These are phyloP conservation scores for Linum usitatissimum DNA, from an alignment of 345 rosid species.

Conservation along the genomic window DNA sequence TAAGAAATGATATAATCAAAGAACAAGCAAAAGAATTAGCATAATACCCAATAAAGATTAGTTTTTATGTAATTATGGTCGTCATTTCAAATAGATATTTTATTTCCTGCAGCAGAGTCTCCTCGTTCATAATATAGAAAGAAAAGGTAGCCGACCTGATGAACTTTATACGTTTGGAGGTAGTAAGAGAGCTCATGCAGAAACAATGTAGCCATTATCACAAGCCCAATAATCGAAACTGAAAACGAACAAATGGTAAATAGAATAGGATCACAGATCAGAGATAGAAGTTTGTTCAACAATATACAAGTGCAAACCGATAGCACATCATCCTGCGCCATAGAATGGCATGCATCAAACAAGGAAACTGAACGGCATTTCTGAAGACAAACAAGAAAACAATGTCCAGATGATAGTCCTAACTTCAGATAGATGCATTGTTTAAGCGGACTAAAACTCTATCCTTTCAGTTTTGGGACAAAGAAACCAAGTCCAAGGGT, in stretches of 20 bases:
- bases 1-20: too few relatives aligned
- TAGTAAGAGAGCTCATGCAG: constrained; percentile 83
- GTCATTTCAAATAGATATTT: too few relatives aligned
- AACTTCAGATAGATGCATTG: too few relatives aligned
- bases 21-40: too few relatives aligned
- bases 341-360: too few relatives aligned
- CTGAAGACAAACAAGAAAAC: too few relatives aligned
- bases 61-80: too few relatives aligned
- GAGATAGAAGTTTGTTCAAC: background rate
- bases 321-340: background rate
- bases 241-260: constrained; percentile 15
- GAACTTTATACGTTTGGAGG: constrained; percentile 65
- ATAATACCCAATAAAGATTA: too few relatives aligned
- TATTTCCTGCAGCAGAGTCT: background rate
- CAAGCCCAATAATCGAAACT: constrained; percentile 80
- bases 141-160: constrained; percentile 45
- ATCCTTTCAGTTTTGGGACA: too few relatives aligned
- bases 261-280: background rate
- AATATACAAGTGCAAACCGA: background rate
- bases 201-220: constrained; percentile 79
- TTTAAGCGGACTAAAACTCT: too few relatives aligned
- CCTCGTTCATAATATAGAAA: background rate
- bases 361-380: too few relatives aligned
- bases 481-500: background rate
- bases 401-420: too few relatives aligned